Base-by-base conservation (phyloP, 106 monocot genomes). In the Cymbidium sinense region DNA sequence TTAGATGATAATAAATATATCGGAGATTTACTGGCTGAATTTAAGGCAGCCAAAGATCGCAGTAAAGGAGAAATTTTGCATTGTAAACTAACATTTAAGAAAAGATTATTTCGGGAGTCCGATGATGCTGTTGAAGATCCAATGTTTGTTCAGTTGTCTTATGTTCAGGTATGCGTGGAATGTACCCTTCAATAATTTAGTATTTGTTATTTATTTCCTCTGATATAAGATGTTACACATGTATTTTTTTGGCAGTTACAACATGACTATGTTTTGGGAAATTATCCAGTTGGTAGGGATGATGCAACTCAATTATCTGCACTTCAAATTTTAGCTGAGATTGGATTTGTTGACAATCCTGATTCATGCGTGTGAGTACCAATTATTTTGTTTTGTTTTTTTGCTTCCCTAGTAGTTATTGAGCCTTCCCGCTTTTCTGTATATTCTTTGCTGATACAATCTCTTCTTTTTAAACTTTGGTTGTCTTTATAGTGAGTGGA, bases 1-100 rank as follows among this genome's bases (percentile, higher is more conserved):
- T 77, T 99, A 83, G 99, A 99, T 87, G 99, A 99, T 64, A 99
- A 99, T 83, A 99, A 99, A 77, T 99, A 95, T 70, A 95, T 99
- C 64, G 99, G 99, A 30, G 99, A 99, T 84, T 69, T 95, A 73
- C 80, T 99, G 52, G 87, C 90, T 80, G 99, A 95, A 74, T 93
- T 99, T 77, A 99, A 91, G 81, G 90, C 86, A n/a, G 88, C 89
- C 47, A 99, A 99, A 82, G 99, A 99, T 51, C 88, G 94, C 27
- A 92, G 92, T 74, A 99, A 99, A 87, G 95, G 94, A 81, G 99
- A 99, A 52, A 90, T 95, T 83, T 75, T 95, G 75, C 94, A 99
- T 54, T 99, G 95, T 80, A 99, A 99, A 82, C 86, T 99, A 62
- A 79, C 82, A 43, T 99, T 99, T 71, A 99, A 99, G 78, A 99